Evolutionary conservation across 2,329 filamentous ascomycete genomes (phyloP).

Genomic region (Myriosclerotinia scirpicola): DNA sequence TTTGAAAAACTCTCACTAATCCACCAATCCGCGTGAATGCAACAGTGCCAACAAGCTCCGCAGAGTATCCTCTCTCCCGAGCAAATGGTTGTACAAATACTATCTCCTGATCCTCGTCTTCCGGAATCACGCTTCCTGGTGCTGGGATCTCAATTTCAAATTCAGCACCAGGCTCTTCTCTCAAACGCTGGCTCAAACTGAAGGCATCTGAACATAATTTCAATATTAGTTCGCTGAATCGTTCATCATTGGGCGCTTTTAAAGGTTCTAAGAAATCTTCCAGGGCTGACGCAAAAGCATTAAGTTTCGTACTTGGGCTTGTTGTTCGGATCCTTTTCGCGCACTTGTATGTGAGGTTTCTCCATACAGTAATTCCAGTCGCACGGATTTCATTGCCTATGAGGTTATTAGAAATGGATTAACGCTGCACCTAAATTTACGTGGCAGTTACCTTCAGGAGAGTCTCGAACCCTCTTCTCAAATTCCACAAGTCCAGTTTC

Average conservation of each 20-base stretch:
- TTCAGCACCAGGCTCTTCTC: rapidly evolving
- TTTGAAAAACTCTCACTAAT: not conserved
- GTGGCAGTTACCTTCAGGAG: not conserved
- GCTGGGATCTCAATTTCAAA: not conserved
- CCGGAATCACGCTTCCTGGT: not conserved
- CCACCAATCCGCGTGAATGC: not conserved
- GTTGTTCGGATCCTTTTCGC: not conserved
- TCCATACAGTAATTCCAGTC: not conserved
- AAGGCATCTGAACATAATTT: not conserved
- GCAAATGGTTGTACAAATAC: rapidly evolving
- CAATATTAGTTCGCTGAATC: not conserved
- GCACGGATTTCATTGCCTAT: not conserved
- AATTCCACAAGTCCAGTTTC: conserved; percentile 15
- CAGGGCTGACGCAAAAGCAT: not conserved
- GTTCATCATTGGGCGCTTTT: too few relatives aligned
- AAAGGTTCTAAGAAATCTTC: not conserved
- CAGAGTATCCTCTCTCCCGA: not conserved
- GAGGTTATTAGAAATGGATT: not conserved
- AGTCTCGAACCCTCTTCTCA: not conserved
- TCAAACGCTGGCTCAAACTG: not conserved
- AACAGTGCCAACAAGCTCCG: not conserved
- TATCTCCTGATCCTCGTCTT: too few relatives aligned
- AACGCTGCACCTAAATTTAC: not conserved
- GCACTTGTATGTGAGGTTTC: not conserved
- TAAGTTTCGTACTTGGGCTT: not conserved